phyloP scores from a whole-genome alignment of 2,329 filamentous ascomycete genomes.

The Colletotrichum sp. region DNA sequence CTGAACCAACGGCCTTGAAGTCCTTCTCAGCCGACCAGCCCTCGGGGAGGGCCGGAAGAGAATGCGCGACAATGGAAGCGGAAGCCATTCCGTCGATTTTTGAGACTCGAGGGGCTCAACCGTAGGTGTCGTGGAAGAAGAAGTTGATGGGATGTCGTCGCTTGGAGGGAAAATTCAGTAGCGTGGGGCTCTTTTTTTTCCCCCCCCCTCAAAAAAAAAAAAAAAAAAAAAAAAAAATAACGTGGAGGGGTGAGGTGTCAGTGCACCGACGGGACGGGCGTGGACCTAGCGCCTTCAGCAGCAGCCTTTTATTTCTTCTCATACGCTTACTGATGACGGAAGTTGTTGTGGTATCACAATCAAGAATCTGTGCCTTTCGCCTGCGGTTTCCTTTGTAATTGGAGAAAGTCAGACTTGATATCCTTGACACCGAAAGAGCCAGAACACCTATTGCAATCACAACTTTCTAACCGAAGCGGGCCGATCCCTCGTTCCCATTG shows the following conservation, averaged over 20 bases:
- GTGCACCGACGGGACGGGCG: neutral
- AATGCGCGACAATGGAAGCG: conserved; percentile 63
- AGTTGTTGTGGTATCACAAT: neutral
- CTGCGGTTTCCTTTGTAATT: neutral
- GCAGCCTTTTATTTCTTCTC: neutral
- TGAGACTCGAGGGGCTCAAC: conserved; percentile 26
- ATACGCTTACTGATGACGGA: neutral
- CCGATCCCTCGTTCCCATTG: neutral
- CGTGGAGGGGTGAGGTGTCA: neutral
- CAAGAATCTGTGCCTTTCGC: neutral
- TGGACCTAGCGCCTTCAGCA: neutral
- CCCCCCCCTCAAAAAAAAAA: neutral
- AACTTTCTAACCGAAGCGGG: neutral
- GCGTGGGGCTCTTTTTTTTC: neutral
- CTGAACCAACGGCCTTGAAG: conserved; percentile 82
- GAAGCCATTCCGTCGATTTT: conserved; percentile 61
- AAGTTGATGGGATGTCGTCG: neutral
- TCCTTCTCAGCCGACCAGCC: conserved; percentile 90
- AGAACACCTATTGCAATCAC: neutral
- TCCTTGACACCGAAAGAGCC: neutral
- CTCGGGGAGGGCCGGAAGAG: conserved; percentile 76
- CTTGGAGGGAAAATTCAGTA: neutral
- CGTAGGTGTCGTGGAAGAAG: neutral
- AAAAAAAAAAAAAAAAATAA: neutral
- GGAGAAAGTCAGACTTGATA: neutral